Evolutionary conservation across 2,329 filamentous ascomycete species (phyloP).

Genomic region (Nemania diffusa): DNA sequence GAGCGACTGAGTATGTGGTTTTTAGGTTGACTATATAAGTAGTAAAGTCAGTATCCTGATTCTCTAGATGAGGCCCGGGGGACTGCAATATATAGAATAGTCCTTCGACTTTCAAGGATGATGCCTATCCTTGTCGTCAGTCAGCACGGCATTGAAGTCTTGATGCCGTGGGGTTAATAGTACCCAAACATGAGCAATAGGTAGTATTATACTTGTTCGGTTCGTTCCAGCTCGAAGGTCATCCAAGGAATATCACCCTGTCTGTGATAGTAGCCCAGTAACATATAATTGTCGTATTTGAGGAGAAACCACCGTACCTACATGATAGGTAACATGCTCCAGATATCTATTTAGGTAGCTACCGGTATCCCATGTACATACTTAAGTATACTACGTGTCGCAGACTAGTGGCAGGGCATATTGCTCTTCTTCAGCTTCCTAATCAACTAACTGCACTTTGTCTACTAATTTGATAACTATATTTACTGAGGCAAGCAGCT

Average conservation of each 20-base stretch:
- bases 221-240: constrained; percentile 1
- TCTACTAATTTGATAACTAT: too few species aligned
- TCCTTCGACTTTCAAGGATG: background rate
- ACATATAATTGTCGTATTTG: background rate
- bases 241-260: background rate
- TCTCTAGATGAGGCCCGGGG: background rate
- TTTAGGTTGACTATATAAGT: background rate
- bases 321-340: background rate
- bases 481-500: too few species aligned
- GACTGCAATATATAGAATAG: background rate
- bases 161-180: constrained; percentile 24
- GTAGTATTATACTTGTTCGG: constrained; percentile 5
- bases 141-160: constrained; percentile 23
- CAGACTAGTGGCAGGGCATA: background rate
- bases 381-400: background rate
- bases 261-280: background rate
- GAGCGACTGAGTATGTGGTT: background rate
- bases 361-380: background rate
- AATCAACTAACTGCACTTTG: too few species aligned
- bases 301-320: too few species aligned
- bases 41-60: background rate
- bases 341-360: background rate
- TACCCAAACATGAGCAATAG: constrained; percentile 5
- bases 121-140: constrained; percentile 21
- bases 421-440: background rate